Base-by-base conservation (phyloP, 495 filamentous ascomycete genomes). In the Acidiella bohemica region DNA sequence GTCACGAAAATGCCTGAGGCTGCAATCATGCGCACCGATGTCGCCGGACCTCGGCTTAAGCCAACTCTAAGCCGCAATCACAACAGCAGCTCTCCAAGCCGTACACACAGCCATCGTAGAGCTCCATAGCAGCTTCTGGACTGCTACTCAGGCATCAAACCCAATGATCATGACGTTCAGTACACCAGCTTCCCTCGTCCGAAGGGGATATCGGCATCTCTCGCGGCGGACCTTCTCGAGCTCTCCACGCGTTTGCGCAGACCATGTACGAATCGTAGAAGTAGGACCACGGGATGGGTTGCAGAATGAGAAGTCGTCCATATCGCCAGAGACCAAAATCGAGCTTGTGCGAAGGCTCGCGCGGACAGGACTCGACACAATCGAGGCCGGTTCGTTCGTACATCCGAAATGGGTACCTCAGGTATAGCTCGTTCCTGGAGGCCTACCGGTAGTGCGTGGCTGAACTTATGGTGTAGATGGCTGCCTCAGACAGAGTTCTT, bases 351-450 rank as follows among this genome's bases (percentile, higher is more conserved):
- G 77, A 47, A 68, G 73, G 41, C 64, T 97, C 29, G 81, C 86
- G n/a, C 73, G 72, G 51, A 90, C 88, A 0, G 90, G 90, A 0
- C 64, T 97, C 16, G 71, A 68, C 3, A 81, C 79, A 31, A 94
- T 97, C 47, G 90, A 97, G 59, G 90, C 90, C 17, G 90, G 90
- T 2, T 86, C 84, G 2, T 97, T 97, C 58, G 88, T 96, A 6
- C 72, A 81, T 36, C 87, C 86, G 6, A 95, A 93, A 81, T 96
- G 90, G 90, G 86, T 95, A 16, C 90, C 90, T 20, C 92, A 94
- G 72, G 85, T 90, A 58, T 46, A 27, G 6, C 31, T 30, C 16
- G n/a, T 28, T 6, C 17, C 14, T 19, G 9, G 16, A 20, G 14
- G 14, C 14, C 16, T 18, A 6, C 8, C 7, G 9, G 8, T 23